Conservation (phyloP, 2,329 filamentous ascomycete genomes). For the Fusarium robinianum region DNA sequence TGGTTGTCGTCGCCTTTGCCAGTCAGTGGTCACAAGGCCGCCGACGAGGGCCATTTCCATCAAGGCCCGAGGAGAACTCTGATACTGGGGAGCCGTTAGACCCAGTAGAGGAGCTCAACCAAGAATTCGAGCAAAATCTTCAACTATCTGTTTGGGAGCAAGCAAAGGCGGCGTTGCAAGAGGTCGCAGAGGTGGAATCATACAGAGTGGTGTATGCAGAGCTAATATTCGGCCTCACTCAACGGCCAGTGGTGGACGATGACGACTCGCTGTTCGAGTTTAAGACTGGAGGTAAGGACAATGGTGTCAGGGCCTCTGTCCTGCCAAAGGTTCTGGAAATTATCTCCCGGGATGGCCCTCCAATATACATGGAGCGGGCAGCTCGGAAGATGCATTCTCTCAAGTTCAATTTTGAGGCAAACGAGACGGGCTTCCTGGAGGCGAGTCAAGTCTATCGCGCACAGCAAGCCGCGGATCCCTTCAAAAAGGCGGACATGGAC, state of each 20-base stretch:
- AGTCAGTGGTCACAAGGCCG: slow-evolving; percentile 53
- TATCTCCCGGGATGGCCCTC: slow-evolving; percentile 29
- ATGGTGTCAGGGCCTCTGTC: background rate
- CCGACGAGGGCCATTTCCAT: slow-evolving; percentile 11
- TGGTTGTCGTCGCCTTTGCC: slow-evolving; percentile 56
- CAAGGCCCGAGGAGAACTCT: background rate
- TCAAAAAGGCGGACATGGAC: background rate
- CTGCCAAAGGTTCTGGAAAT: slow-evolving; percentile 24
- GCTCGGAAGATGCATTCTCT: slow-evolving; percentile 32
- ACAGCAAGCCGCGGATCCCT: slow-evolving; percentile 2
- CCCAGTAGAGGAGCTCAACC: slow-evolving; percentile 18
- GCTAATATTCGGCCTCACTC: slow-evolving; percentile 46
- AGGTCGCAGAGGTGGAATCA: slow-evolving; percentile 43
- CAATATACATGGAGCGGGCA: slow-evolving; percentile 29
- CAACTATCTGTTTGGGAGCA: slow-evolving; percentile 45
- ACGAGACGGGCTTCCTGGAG: slow-evolving; percentile 12
- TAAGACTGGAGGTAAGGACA: background rate
- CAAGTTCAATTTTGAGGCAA: slow-evolving; percentile 32
- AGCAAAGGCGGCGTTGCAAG: slow-evolving; percentile 40
- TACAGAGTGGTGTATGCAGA: slow-evolving; percentile 46
- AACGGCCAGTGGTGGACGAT: slow-evolving; percentile 30
- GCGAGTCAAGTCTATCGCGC: background rate
- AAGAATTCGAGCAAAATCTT: slow-evolving; percentile 45
- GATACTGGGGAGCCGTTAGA: slow-evolving; percentile 3
- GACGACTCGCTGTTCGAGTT: slow-evolving; percentile 5